Percentiles rank a stretch among this genome's conserved stretches.
Evolutionary conservation across 768 basidiomycete genomes (phyloP).

Genomic region (Mycena sanguinolenta): DNA sequence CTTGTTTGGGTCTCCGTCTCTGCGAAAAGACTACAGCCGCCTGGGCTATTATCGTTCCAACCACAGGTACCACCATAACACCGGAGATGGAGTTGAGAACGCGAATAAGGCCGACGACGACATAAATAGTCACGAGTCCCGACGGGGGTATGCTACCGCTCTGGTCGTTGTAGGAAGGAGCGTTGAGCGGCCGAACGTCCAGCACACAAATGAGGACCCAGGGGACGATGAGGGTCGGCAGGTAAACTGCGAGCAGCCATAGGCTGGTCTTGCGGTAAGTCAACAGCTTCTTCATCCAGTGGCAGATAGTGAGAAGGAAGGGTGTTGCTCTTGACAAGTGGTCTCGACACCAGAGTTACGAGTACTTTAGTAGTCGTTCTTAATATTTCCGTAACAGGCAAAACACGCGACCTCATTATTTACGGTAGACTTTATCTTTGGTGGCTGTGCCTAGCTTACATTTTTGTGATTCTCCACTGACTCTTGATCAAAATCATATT

Average conservation of each 20-base stretch:
- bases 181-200: too few species aligned
- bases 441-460: too few species aligned
- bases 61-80: constrained; percentile 9
- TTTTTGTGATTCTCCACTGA: too few species aligned
- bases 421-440: too few species aligned
- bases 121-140: background rate
- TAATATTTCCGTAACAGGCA: too few species aligned
- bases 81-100: constrained; percentile 10
- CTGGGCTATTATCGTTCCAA: constrained; percentile 5
- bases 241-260: constrained; percentile 12
- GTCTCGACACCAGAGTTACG: too few species aligned
- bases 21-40: constrained; percentile 15
- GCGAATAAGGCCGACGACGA: background rate
- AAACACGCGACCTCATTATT: too few species aligned
- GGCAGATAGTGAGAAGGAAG: background rate
- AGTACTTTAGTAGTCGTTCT: too few species aligned
- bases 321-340: too few species aligned
- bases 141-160: constrained; percentile 5
- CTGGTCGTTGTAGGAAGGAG: constrained; percentile 8
- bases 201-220: constrained; percentile 21
- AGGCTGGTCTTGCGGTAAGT: constrained; percentile 5
- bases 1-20: constrained; percentile 4
- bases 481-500: too few species aligned
- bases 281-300: constrained; percentile 41
- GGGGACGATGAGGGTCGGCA: constrained; percentile 13